These are phyloP conservation scores for Aspergillus diversus DNA, from an alignment of 495 filamentous ascomycete species.

Conservation along the genomic window DNA sequence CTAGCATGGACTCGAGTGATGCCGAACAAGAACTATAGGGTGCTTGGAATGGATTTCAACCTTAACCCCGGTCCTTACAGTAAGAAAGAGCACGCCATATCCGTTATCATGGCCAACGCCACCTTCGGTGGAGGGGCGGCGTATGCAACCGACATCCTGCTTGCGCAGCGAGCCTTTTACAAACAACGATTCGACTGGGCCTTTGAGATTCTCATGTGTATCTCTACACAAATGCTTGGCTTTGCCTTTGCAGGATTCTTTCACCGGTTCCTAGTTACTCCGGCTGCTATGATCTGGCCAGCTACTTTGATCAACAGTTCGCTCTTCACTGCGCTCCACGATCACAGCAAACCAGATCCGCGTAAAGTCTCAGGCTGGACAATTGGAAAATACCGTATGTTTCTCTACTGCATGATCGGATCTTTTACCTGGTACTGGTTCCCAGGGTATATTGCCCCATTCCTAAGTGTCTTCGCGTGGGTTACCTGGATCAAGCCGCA, in stretches of 20 bases:
- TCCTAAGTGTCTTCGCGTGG: conserved; percentile 51
- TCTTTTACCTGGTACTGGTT: conserved; percentile 69
- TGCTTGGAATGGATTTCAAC: conserved; percentile 59
- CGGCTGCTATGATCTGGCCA: conserved; percentile 79
- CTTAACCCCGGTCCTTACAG: conserved; percentile 75
- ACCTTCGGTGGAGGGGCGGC: conserved; percentile 57
- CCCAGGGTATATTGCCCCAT: conserved; percentile 51
- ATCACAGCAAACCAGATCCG: conserved; percentile 61
- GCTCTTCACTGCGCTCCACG: conserved; percentile 73
- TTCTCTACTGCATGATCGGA: conserved; percentile 60
- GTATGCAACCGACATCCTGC: conserved; percentile 68
- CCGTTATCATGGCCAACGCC: conserved; percentile 69
- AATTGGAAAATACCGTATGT: conserved; percentile 67
- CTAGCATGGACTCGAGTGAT: conserved; percentile 56
- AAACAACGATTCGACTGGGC: conserved; percentile 66
- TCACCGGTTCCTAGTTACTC: conserved; percentile 60
- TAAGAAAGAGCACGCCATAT: conserved; percentile 75
- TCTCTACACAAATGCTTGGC: conserved; percentile 72
- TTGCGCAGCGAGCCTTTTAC: conserved; percentile 70
- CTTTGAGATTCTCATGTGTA: conserved; percentile 68
- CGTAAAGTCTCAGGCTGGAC: conserved; percentile 63
- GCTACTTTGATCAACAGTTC: conserved; percentile 64
- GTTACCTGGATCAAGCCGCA: conserved; percentile 56
- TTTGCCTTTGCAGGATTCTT: conserved; percentile 75
- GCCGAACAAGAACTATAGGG: conserved; percentile 53